Base-by-base conservation (phyloP, 179 eudicot genomes). In the Patellifolia procumbens region DNA sequence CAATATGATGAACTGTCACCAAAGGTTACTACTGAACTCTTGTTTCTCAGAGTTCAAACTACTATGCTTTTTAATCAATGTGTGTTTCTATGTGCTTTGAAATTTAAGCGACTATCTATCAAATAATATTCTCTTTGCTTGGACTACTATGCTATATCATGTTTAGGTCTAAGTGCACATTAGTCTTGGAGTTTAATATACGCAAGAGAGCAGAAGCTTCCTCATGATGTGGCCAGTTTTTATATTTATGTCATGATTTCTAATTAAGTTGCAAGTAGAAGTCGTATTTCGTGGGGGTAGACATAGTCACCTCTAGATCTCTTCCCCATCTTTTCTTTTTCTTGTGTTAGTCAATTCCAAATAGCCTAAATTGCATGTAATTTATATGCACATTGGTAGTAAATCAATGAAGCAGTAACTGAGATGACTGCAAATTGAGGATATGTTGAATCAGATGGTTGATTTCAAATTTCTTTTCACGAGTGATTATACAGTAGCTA, bases 1-100 rank as follows among this genome's bases (percentile, higher is more conserved):
- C 82, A 72, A 49, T 92, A 91, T 74, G 82, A 91, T 84, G 88
- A 87, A 76, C 58, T 93, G 31, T 82, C 90, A 42, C 90, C 87
- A 32, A 86, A 91, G 98, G 97, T 93, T 76, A 67, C 60, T 39
- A 28, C 70, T 72, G 35, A 20, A 29, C 56, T 60, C 46, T 52
- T 46, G 32, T 53, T 42, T 20, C 60, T 74, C 19, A 28, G 26
- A 72, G 16, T 8, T n/a, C n/a, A 24, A 37, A 39, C 29, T 9
- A 22, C 31, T n/a, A 43, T 37, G 31, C 17, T 39, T 66, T 22
- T 49, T 66, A 28, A 5, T 7, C 24, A 65, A 39, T 65, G 48
- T 65, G 12, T 42, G 5, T 63, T 32, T 19, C 17, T 15, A 12
- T 63, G 67, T 62, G 45, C 17, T 51, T 51, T 10, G 3, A 51